Evolutionary conservation across 257 asterid genomes (phyloP), one percentile per base, ranked within the genome.

Genomic region (Penstemon newberryi): DNA sequence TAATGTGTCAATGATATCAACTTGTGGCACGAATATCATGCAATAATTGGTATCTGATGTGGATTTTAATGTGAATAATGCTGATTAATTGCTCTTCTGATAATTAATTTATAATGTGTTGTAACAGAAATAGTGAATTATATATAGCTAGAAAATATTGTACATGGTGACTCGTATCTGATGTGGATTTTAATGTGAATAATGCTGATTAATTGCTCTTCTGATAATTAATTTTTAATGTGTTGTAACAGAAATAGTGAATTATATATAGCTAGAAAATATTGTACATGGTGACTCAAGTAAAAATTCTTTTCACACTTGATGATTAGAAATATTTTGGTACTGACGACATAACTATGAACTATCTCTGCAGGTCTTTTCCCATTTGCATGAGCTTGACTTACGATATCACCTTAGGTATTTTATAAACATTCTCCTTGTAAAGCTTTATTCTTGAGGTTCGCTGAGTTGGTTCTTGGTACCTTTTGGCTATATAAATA

Each of bases 361-460:
- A 47, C 39, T 72, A 47, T 61, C 56, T 58, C 56, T 84, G 81
- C 95, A 93, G 99, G 99, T 93, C 38, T 93, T 93, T 80, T 86
- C 92, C 39, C 99, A 93, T 86, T 80, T 93, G 79, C 99, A 93
- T 68, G 96, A 90, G 76, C 97, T 93, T 39, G 99, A 93, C 79
- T 78, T 93, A 45, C 85, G 82, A 49, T 93, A 88, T 80, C 99
- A 93, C 77, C 96, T 93, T 25, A 93, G 99, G 99, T 93, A 88
- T 67, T 73, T 79, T 19, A 43, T 43, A 9, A 51, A 15, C 45
- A 12, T 53, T 52, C 63, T 56, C 59, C 58, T 62, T 39, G 67
- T 43, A 60, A 70, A 60, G 54, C 55, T 58, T 71, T 49, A 46
- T 43, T 53, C 64, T 63, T 19, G 41, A 67, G 41, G 15, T 71